A percentile compares a stretch with the other conserved stretches of the same genome.
phyloP scores from a whole-genome alignment of 2,329 filamentous ascomycete species.

The Colletotrichum higginsianum region DNA sequence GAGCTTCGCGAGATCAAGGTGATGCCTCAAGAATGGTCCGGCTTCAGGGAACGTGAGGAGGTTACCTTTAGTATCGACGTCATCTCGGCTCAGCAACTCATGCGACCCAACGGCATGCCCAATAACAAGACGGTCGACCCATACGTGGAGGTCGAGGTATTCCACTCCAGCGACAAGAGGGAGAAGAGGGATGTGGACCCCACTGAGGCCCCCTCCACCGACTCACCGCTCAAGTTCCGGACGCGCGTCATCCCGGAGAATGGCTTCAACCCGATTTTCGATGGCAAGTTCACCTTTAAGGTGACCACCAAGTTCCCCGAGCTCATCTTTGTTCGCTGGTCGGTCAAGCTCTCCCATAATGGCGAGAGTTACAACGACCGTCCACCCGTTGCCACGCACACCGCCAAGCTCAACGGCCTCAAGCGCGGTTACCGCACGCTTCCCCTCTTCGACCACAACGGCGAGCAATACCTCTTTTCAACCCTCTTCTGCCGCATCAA shows the following conservation, averaged over 20 bases:
- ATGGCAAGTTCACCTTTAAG: slow-evolving; percentile 83
- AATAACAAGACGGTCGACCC: slow-evolving; percentile 85
- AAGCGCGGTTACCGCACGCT: slow-evolving; percentile 94
- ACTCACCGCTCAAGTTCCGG: slow-evolving; percentile 80
- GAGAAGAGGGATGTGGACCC: slow-evolving; percentile 86
- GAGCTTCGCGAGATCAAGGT: slow-evolving; percentile 83
- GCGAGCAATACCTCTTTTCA: slow-evolving; percentile 94
- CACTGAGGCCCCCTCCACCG: slow-evolving; percentile 60
- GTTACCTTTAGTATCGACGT: slow-evolving; percentile 90
- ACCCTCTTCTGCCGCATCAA: slow-evolving; percentile 93
- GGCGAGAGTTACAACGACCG: slow-evolving; percentile 78
- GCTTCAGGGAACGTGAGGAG: slow-evolving; percentile 83
- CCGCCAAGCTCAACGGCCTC: slow-evolving; percentile 89
- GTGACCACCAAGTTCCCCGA: slow-evolving; percentile 95
- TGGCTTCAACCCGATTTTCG: slow-evolving; percentile 93
- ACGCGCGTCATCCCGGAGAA: slow-evolving; percentile 89
- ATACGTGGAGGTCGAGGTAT: slow-evolving; percentile 95
- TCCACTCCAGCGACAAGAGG: slow-evolving; percentile 92
- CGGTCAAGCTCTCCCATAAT: slow-evolving; percentile 88
- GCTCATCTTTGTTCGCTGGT: slow-evolving; percentile 93
- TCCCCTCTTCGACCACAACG: slow-evolving; percentile 88
- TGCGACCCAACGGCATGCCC: slow-evolving; percentile 82
- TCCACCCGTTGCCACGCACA: slow-evolving; percentile 86
- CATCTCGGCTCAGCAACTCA: slow-evolving; percentile 95
- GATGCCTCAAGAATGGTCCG: slow-evolving; percentile 65